phyloP scores from a whole-genome alignment of 306 rosid species.

The Prunus fruticosa region DNA sequence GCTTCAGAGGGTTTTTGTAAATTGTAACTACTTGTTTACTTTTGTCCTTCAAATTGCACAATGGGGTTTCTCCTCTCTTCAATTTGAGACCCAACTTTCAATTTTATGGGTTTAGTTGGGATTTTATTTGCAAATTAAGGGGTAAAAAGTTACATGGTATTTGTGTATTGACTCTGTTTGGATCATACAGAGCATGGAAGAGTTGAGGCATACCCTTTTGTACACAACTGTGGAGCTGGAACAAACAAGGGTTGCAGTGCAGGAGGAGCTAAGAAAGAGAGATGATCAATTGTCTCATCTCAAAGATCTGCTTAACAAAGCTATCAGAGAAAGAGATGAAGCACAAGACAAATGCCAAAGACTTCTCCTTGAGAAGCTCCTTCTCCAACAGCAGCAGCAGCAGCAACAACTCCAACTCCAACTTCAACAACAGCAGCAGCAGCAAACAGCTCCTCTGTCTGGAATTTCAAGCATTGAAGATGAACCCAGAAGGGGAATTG shows the following conservation, averaged over 20 bases:
- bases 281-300: conserved; percentile 68
- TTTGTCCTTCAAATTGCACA: conserved; percentile 12
- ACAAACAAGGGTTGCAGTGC: conserved; percentile 62
- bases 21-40: neutral
- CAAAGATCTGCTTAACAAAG: conserved; percentile 61
- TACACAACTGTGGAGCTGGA: conserved; percentile 75
- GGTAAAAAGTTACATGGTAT: conserved; percentile 6
- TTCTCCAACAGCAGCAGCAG: conserved; percentile 33
- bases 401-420: neutral
- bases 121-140: conserved; percentile 18
- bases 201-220: conserved; percentile 61
- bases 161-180: neutral
- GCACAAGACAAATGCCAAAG: conserved; percentile 65
- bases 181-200: conserved; percentile 68
- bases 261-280: conserved; percentile 79
- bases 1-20: neutral
- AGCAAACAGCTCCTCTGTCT: conserved; percentile 60
- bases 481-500: conserved; percentile 75
- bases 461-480: conserved; percentile 95
- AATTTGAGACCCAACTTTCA: neutral
- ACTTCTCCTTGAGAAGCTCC: conserved; percentile 56
- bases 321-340: conserved; percentile 81
- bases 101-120: neutral
- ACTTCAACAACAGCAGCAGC: conserved; percentile 17
- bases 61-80: conserved; percentile 9